Base-by-base conservation (phyloP, 306 rosid species). In the Glycyrrhiza uralensis region DNA sequence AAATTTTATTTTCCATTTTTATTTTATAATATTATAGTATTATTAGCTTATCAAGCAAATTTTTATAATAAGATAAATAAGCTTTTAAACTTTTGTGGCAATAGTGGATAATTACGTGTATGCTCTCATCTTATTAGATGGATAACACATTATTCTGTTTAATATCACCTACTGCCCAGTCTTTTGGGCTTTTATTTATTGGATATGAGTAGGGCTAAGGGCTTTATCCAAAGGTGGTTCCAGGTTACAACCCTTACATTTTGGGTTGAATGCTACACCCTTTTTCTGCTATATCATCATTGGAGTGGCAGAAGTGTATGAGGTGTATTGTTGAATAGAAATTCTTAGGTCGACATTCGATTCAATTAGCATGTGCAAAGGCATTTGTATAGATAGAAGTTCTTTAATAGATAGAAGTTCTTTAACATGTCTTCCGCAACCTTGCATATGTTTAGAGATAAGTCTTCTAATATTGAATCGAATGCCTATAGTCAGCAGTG, bases 81-180 rank as follows among this genome's bases (percentile, higher is more conserved):
- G 73, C 28, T 75, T 26, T 75, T 56, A 20, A 73, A 73, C 50
- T 47, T 59, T 18, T 33, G 15, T 49, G 33, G 13, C 33, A 41
- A 36, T 50, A 50, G 39, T 36, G 63, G 68, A 45, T 49, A 49
- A 68, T 7, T 32, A 20, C 61, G 9, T 7, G 14, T 41, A 14
- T 70, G 58, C 13, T 36, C 49, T 63, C 35, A 14, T 45, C 19
- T 44, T 45, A 7, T 44, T 45, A 7, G 60, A 29, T 50, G 7
- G 46, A 56, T 19, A 60, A 33, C 30, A 18, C 32, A n/a, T 39
- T 45, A 5, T 45, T 38, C 51, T 11, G 35, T 41, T 22, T 2
- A 35, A 69, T 20, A 15, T 18, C 18, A 14, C 45, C 60, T 52
- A 67, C 49, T 18, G 5, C 47, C 22, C 32, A 35, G 29, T 57